These are phyloP conservation scores for Neofusicoccum umdonicola DNA, from an alignment of 2,329 filamentous ascomycete genomes.

Conservation along the genomic window DNA sequence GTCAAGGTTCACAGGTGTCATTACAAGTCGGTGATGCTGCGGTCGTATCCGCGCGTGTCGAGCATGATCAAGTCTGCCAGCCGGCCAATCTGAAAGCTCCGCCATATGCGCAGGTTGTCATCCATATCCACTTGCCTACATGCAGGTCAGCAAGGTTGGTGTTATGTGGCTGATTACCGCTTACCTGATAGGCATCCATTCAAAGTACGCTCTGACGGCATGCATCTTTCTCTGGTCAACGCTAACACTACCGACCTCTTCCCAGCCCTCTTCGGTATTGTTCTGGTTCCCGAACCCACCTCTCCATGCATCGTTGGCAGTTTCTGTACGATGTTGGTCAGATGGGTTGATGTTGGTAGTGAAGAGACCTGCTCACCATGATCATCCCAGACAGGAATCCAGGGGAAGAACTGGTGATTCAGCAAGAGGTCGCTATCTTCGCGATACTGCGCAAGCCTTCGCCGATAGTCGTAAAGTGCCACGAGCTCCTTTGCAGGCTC, in stretches of 20 bases:
- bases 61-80: slow-evolving; percentile 44
- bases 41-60: slow-evolving; percentile 44
- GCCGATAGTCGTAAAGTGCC: slow-evolving; percentile 46
- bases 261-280: slow-evolving; percentile 38
- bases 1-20: not conserved
- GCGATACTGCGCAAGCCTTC: slow-evolving; percentile 40
- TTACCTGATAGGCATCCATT: slow-evolving; percentile 33
- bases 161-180: not conserved
- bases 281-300: slow-evolving; percentile 44
- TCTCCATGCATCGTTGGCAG: slow-evolving; percentile 61
- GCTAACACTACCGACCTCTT: slow-evolving; percentile 41
- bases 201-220: slow-evolving; percentile 55
- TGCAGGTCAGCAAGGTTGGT: slow-evolving; percentile 45
- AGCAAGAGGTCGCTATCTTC: slow-evolving; percentile 42
- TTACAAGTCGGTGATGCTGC: slow-evolving; percentile 43
- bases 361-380: slow-evolving; percentile 41
- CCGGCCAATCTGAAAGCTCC: slow-evolving; percentile 42
- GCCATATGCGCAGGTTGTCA: slow-evolving; percentile 41
- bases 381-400: slow-evolving; percentile 60
- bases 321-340: slow-evolving; percentile 39
- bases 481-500: slow-evolving; percentile 39
- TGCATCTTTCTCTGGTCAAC: slow-evolving; percentile 48
- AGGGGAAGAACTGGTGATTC: slow-evolving; percentile 39
- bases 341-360: not conserved
- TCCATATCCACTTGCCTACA: slow-evolving; percentile 36